These are phyloP conservation scores for Erodium moschatum DNA, from an alignment of 441 rosid species.

Conservation along the genomic window DNA sequence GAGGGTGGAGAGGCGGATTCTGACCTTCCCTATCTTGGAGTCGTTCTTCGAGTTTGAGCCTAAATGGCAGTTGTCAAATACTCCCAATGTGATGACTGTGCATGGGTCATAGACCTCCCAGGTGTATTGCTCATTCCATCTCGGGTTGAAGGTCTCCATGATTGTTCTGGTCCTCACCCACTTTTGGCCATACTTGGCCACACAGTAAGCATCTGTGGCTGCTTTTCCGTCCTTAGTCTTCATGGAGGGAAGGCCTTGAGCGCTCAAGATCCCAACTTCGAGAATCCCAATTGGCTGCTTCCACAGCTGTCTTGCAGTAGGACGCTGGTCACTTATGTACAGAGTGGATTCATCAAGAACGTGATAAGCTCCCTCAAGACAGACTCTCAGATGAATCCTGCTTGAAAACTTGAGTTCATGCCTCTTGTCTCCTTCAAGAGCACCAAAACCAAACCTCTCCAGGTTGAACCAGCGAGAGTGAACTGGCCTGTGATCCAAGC, in stretches of 20 bases:
- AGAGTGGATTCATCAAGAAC: conserved; percentile 89
- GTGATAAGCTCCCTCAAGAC: conserved; percentile 90
- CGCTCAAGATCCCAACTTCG: conserved; percentile 69
- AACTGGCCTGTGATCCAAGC: conserved; percentile 59
- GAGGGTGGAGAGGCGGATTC: conserved; percentile 73
- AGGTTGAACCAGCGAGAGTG: conserved; percentile 54
- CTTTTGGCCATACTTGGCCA: conserved; percentile 91
- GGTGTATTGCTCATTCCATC: conserved; percentile 90
- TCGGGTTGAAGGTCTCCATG: conserved; percentile 55
- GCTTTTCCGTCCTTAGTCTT: conserved; percentile 67
- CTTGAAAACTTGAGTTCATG: conserved; percentile 61
- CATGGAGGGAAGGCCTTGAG: conserved; percentile 70
- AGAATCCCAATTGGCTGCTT: conserved; percentile 63
- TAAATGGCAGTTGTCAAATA: conserved; percentile 69
- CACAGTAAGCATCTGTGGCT: conserved; percentile 85
- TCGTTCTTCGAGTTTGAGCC: conserved; percentile 48
- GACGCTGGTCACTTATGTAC: conserved; percentile 76
- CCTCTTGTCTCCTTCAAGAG: conserved; percentile 46
- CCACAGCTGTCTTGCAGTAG: conserved; percentile 84
- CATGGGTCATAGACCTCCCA: conserved; percentile 95
- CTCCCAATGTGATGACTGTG: conserved; percentile 83
- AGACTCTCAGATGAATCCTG: conserved; percentile 68
- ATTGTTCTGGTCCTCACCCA: conserved; percentile 88
- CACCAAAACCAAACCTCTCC: conserved; percentile 35
- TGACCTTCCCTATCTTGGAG: conserved; percentile 65